Evolutionary conservation across 768 basidiomycete genomes (phyloP).

Genomic region (Favolaschia claudopus): DNA sequence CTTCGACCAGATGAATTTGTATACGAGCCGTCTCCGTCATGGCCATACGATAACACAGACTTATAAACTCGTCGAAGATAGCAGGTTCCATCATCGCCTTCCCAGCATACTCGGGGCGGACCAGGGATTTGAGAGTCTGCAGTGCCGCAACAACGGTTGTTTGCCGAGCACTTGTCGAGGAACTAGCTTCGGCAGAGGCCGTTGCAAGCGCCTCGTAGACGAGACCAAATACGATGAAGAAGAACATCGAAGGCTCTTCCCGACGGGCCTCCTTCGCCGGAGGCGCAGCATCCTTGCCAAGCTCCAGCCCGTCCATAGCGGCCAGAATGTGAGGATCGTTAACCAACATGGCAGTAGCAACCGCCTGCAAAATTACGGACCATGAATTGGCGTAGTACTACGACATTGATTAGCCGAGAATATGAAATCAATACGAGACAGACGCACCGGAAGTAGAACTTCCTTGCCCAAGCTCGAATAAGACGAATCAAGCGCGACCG

Average conservation of each 20-base stretch:
- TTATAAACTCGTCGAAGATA: slow-evolving; percentile 90
- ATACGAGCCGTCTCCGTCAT: slow-evolving; percentile 82
- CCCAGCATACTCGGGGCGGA: slow-evolving; percentile 82
- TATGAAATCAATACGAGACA: neutral
- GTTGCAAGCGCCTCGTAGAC: slow-evolving; percentile 86
- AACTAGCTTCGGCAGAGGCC: slow-evolving; percentile 66
- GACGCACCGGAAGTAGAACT: slow-evolving; percentile 85
- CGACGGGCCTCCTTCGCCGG: slow-evolving; percentile 39
- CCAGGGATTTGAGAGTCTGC: slow-evolving; percentile 80
- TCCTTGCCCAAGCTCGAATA: slow-evolving; percentile 92
- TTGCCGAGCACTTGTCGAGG: slow-evolving; percentile 48
- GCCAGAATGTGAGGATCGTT: slow-evolving; percentile 72
- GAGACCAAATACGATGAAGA: slow-evolving; percentile 92
- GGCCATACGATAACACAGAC: slow-evolving; percentile 87
- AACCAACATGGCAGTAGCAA: slow-evolving; percentile 79
- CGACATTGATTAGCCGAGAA: slow-evolving; percentile 5
- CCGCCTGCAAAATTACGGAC: slow-evolving; percentile 83
- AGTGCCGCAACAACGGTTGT: slow-evolving; percentile 67
- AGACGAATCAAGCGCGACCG: slow-evolving; percentile 79
- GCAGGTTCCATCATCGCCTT: slow-evolving; percentile 80
- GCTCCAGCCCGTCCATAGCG: slow-evolving; percentile 83
- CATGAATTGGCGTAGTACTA: slow-evolving; percentile 91
- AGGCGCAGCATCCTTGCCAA: slow-evolving; percentile 30
- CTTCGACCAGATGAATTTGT: slow-evolving; percentile 76
- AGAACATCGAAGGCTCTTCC: slow-evolving; percentile 79